phyloP scores from a whole-genome alignment of 495 filamentous ascomycete species.

The Symbiotaphrina buchneri region DNA sequence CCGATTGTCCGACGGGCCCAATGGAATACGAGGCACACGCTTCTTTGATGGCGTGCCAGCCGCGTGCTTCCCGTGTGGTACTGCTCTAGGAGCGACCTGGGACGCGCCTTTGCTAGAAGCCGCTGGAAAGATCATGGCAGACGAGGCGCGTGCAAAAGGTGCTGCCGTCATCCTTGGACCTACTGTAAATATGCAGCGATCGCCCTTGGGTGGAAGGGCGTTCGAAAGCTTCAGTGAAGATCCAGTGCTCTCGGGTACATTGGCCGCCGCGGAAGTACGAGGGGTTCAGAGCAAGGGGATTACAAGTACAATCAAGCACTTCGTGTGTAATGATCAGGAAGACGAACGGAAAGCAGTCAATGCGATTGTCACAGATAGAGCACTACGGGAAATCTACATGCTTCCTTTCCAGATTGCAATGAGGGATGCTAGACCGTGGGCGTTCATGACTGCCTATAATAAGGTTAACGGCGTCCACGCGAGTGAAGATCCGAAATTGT shows the following conservation, averaged over 20 bases:
- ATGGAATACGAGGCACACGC: slow-evolving; percentile 49
- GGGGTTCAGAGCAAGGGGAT: slow-evolving; percentile 52
- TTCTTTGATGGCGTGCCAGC: slow-evolving; percentile 49
- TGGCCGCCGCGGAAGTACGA: slow-evolving; percentile 41
- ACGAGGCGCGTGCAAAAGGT: slow-evolving; percentile 47
- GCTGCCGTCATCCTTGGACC: slow-evolving; percentile 51
- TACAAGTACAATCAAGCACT: slow-evolving; percentile 57
- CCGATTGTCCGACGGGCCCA: slow-evolving; percentile 51
- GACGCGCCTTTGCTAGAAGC: slow-evolving; percentile 34
- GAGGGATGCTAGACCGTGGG: slow-evolving; percentile 35
- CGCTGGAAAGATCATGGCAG: slow-evolving; percentile 38
- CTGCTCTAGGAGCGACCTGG: slow-evolving; percentile 51
- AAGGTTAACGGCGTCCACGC: slow-evolving; percentile 50
- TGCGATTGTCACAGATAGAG: slow-evolving; percentile 41
- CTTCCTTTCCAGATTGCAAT: slow-evolving; percentile 52
- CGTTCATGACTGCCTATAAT: slow-evolving; percentile 60
- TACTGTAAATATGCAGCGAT: slow-evolving; percentile 59
- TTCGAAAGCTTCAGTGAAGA: slow-evolving; percentile 72
- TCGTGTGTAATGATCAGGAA: slow-evolving; percentile 66
- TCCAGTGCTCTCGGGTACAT: slow-evolving; percentile 41
- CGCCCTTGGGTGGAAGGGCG: slow-evolving; percentile 52
- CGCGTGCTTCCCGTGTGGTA: slow-evolving; percentile 46
- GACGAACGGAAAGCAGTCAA: slow-evolving; percentile 45
- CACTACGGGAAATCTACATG: slow-evolving; percentile 57
- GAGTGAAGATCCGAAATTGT: slow-evolving; percentile 36